These are phyloP conservation scores for Fragaria ananassa DNA, from an alignment of 306 rosid genomes.

Conservation along the genomic window DNA sequence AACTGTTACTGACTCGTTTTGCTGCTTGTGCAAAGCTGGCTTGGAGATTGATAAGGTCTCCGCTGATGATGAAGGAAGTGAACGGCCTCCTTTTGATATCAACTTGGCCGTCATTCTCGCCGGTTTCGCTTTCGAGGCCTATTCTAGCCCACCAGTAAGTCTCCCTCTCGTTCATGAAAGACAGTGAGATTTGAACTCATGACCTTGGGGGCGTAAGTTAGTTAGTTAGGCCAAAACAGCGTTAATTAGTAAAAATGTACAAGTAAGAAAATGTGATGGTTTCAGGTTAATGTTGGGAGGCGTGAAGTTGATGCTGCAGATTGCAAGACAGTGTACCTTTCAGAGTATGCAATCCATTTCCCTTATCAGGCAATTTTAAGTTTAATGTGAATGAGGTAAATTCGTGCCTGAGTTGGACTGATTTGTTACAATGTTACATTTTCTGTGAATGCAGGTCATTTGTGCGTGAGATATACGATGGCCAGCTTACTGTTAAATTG, in stretches of 20 bases:
- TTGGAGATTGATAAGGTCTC: constrained; percentile 35
- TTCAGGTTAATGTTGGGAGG: constrained; percentile 68
- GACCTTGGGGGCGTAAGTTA: too few species aligned
- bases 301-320: constrained; percentile 77
- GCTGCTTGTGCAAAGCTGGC: constrained; percentile 42
- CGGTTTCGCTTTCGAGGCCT: constrained; percentile 89
- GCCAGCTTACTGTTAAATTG: constrained; percentile 70
- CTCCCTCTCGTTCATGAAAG: background rate
- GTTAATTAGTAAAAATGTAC: too few species aligned
- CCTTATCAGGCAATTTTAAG: background rate
- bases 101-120: constrained; percentile 90
- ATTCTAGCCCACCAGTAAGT: constrained; percentile 68
- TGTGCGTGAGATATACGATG: constrained; percentile 79
- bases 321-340: constrained; percentile 69
- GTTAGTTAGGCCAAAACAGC: background rate
- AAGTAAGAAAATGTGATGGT: too few species aligned
- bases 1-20: constrained; percentile 23
- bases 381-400: background rate
- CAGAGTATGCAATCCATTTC: constrained; percentile 57
- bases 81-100: constrained; percentile 70
- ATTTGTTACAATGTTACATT: background rate
- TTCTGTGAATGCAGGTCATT: constrained; percentile 55
- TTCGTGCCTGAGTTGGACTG: background rate
- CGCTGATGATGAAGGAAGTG: constrained; percentile 38
- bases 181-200: background rate